These are phyloP conservation scores for Leishmania arabica DNA, from an alignment of 208 protist species.

Conservation along the genomic window DNA sequence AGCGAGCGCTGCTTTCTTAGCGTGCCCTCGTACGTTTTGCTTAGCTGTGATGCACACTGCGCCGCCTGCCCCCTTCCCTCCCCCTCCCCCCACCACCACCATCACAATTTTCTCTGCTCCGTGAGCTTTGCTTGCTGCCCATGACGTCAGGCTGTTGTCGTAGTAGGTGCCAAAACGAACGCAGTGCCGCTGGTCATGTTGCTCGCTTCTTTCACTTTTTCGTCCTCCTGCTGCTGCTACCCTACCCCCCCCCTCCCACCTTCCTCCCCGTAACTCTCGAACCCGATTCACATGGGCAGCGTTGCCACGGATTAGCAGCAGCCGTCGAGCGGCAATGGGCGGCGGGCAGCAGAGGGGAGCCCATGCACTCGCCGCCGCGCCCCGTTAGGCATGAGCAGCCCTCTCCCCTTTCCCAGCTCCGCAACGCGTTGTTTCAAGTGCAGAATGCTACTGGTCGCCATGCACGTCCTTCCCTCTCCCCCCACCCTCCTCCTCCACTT, in stretches of 20 bases:
- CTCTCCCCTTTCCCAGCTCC: not conserved
- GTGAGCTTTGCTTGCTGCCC: not conserved
- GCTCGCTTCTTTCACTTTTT: not conserved
- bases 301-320: not conserved
- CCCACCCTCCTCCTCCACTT: not conserved
- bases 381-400: not conserved
- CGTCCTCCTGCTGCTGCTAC: not conserved
- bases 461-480: not conserved
- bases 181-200: not conserved
- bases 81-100: not conserved
- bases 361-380: not conserved
- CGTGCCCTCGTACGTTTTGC: not conserved
- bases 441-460: not conserved
- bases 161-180: not conserved
- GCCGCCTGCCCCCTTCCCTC: no score
- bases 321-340: not conserved
- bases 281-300: not conserved
- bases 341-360: not conserved
- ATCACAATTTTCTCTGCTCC: not conserved
- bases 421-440: not conserved
- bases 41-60: not conserved
- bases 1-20: no score
- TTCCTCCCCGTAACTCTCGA: not conserved
- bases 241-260: not conserved
- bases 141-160: not conserved